These are phyloP conservation scores for Aspergillus leporis DNA, from an alignment of 495 filamentous ascomycete species.

Conservation along the genomic window DNA sequence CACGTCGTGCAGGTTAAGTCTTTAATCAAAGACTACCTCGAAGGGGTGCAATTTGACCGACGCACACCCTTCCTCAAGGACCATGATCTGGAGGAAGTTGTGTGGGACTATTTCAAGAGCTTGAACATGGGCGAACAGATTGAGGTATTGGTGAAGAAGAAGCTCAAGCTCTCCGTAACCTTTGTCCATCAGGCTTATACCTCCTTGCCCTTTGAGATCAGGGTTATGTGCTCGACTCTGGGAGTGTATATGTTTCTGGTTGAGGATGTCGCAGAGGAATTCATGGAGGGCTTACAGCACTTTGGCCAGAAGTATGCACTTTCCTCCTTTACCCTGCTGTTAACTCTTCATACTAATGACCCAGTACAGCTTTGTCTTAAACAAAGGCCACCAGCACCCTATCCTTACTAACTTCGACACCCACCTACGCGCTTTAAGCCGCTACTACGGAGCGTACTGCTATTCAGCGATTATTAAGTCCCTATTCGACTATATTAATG, in stretches of 20 bases:
- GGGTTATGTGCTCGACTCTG: neutral
- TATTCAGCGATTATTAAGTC: conserved; percentile 9
- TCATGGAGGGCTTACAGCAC: conserved; percentile 2
- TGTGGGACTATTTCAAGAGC: conserved; percentile 1
- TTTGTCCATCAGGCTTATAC: neutral
- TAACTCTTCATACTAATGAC: neutral
- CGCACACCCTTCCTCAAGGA: too few relatives aligned
- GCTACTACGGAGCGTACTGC: conserved; percentile 8
- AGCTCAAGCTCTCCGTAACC: neutral
- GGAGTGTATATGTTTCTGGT: conserved; percentile 7
- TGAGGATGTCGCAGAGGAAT: conserved; percentile 3
- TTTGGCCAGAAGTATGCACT: conserved; percentile 3
- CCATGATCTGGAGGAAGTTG: neutral
- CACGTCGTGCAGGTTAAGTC: too few relatives aligned
- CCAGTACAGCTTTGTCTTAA: neutral
- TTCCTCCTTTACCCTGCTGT: too few relatives aligned
- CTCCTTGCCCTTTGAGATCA: conserved; percentile 1
- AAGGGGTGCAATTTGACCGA: too few relatives aligned
- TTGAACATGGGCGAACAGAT: neutral
- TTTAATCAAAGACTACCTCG: too few relatives aligned
- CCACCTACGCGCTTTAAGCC: conserved; percentile 1
- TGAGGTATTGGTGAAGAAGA: neutral
- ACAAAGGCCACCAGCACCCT: conserved; percentile 6
- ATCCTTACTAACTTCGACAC: conserved; percentile 2
- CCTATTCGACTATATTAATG: conserved; percentile 6